Base-by-base conservation (phyloP, 805 yeast species). In the Schwanniomyces vanrijiae region DNA sequence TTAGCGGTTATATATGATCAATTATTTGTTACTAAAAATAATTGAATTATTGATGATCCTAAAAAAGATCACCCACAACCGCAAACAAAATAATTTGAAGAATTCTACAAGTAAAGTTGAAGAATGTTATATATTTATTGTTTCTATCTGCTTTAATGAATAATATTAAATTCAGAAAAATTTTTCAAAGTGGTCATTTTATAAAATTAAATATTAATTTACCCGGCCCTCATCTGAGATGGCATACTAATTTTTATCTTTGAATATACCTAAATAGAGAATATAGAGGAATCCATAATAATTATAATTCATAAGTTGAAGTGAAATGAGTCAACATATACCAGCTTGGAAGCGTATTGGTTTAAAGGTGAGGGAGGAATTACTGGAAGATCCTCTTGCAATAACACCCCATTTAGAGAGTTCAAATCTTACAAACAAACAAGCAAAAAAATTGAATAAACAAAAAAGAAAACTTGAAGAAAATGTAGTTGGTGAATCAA, bases 311-410 rank as follows among this genome's bases (percentile, higher is more conserved):
- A 24, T 3, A 37, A 24, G 13, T 3, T 22, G n/a, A 22, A 37
- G 29, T 20, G 6, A 14, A 6, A 38, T 39, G 43, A 40, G 28
- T 24, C 29, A 46, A 37, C 45, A 41, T 39, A 49, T 60, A 33
- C 95, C 96, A 33, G 95, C 95, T 1, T 88, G 96, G 96, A 88
- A 88, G 62, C 75, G 82, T 56, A 73, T 84, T 6, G 96, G 96
- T 24, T 75, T 88, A 37, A 72, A 81, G 56, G 82, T 85, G 45
- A 76, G 82, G 53, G 70, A 76, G 38, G 71, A 71, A 5, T 52
- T 71, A 3, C 69, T 66, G 3, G 61, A 65, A 13, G 84, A 80
- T 53, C 82, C 79, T 1, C 60, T 76, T 37, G 69, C 73, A 1
- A 56, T 71, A 2, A 58, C 77, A 0, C 62, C 77, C 4, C 80